Evolutionary conservation across 345 rosid species (phyloP).

Genomic region (Gynandropsis gynandra): DNA sequence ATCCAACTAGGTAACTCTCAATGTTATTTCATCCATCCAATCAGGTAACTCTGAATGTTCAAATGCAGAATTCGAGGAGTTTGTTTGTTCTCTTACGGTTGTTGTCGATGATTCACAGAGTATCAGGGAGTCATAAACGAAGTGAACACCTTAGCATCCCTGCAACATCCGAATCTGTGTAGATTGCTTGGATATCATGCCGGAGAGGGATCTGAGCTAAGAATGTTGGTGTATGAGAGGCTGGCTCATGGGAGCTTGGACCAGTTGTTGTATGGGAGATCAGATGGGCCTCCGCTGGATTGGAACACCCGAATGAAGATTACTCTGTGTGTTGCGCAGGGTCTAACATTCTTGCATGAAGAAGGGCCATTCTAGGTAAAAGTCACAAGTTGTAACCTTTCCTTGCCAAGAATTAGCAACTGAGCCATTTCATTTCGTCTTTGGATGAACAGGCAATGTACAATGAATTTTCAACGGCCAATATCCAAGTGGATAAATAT

Average conservation of each 20-base stretch:
- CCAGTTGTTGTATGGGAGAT: constrained; percentile 70
- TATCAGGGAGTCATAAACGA: constrained; percentile 66
- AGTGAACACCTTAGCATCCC: constrained; percentile 71
- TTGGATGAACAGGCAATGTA: constrained; percentile 79
- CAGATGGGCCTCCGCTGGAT: constrained; percentile 88
- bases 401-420: not conserved
- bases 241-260: constrained; percentile 90
- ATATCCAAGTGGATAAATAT: constrained; percentile 92
- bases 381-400: not conserved
- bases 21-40: too few relatives aligned
- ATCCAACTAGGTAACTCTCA: constrained; percentile 50
- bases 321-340: constrained; percentile 82
- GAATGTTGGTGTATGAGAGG: constrained; percentile 91
- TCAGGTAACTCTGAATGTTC: too few relatives aligned
- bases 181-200: constrained; percentile 84
- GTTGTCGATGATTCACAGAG: constrained; percentile 41
- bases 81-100: constrained; percentile 19
- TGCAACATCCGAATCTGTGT: constrained; percentile 90
- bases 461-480: constrained; percentile 85
- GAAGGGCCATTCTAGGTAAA: constrained; percentile 98
- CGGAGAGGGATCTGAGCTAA: constrained; percentile 66
- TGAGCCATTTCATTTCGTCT: constrained; percentile 3
- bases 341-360: constrained; percentile 87
- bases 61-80: not conserved
- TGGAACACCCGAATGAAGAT: constrained; percentile 95